Conservation (phyloP, 2,329 filamentous ascomycete species). For the Aspergillus sp. region DNA sequence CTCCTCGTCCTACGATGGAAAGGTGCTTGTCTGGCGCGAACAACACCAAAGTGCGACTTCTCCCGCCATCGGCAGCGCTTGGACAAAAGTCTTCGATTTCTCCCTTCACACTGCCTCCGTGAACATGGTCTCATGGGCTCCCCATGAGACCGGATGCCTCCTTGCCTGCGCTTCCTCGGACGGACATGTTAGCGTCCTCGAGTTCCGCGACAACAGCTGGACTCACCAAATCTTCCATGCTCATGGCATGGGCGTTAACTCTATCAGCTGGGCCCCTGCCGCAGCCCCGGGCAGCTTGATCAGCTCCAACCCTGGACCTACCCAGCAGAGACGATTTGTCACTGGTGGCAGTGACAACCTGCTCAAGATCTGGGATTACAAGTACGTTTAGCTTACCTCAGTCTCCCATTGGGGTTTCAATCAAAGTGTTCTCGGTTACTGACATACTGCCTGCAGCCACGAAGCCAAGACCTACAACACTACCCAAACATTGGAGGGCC, state of each 20-base stretch:
- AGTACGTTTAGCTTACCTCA: conserved; percentile 36
- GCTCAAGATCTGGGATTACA: conserved; percentile 89
- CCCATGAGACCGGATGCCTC: conserved; percentile 89
- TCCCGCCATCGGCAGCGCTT: conserved; percentile 49
- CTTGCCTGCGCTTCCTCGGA: conserved; percentile 93
- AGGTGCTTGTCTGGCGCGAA: conserved; percentile 98
- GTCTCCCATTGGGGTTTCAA: not conserved
- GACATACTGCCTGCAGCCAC: conserved; percentile 22
- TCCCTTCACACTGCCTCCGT: conserved; percentile 91
- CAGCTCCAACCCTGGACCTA: conserved; percentile 60
- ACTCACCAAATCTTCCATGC: conserved; percentile 84
- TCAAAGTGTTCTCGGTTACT: not conserved
- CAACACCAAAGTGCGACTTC: conserved; percentile 46
- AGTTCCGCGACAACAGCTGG: conserved; percentile 95
- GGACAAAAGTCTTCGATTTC: conserved; percentile 89
- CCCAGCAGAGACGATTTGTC: conserved; percentile 75
- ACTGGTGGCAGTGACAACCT: conserved; percentile 92
- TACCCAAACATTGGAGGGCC: conserved; percentile 63
- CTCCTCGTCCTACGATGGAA: conserved; percentile 92
- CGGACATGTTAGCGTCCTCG: conserved; percentile 86
- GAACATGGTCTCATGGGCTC: conserved; percentile 96
- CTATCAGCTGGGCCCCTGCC: conserved; percentile 89
- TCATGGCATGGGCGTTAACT: conserved; percentile 91
- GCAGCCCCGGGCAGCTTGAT: conserved; percentile 79
- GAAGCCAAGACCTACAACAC: conserved; percentile 51